Evolutionary conservation across 2,329 filamentous ascomycete genomes (phyloP).

Genomic region (Aspergillus spinulosporus): DNA sequence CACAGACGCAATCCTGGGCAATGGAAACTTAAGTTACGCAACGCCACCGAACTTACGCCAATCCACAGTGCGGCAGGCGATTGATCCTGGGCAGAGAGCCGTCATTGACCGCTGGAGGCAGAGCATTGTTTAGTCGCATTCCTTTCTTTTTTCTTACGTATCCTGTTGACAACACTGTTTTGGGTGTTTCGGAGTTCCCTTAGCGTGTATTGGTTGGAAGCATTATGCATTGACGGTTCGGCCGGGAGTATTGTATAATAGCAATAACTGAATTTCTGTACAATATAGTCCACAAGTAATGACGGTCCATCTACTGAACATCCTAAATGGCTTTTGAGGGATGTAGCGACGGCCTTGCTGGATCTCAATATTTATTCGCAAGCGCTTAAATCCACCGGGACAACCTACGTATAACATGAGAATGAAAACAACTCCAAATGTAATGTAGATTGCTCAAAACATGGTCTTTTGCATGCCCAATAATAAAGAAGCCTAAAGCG

Average conservation of each 20-base stretch:
- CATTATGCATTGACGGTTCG: constrained; percentile 7
- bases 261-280: constrained; percentile 3
- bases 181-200: constrained; percentile 5
- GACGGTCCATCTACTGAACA: background rate
- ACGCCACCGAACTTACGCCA: constrained; percentile 27
- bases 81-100: constrained; percentile 54
- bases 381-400: no score
- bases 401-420: no score
- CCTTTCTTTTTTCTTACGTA: background rate
- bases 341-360: background rate
- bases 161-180: background rate
- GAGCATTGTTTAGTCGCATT: constrained; percentile 33
- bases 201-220: constrained; percentile 12
- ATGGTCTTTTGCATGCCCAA: no score
- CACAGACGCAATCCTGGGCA: constrained; percentile 30
- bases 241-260: constrained; percentile 9
- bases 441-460: no score
- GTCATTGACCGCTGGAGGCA: constrained; percentile 63
- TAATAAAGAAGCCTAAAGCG: no score
- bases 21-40: constrained; percentile 30
- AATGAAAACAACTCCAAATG: no score
- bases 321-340: background rate
- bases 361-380: background rate
- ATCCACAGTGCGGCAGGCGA: constrained; percentile 34
- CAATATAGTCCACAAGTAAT: background rate